Evolutionary conservation across 257 asterid species (phyloP).

Genomic region (Scutellaria minor): DNA sequence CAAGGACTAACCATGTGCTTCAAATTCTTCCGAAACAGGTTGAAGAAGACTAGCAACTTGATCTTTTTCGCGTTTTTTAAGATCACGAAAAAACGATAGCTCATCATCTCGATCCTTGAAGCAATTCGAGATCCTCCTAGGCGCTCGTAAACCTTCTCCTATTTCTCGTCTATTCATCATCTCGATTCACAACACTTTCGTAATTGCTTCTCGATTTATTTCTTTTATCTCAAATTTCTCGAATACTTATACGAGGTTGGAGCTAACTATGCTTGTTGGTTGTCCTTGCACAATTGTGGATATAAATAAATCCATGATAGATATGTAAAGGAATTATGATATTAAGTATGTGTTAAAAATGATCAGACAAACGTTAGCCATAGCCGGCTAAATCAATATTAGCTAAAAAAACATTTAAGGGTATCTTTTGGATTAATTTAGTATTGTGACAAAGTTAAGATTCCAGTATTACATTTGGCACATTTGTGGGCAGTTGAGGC

Average conservation of each 20-base stretch:
- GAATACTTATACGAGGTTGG: conserved; percentile 21
- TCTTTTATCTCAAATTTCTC: not conserved
- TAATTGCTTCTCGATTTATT: not conserved
- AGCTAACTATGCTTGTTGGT: conserved; percentile 19
- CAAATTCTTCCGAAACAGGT: conserved; percentile 71
- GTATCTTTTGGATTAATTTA: not conserved
- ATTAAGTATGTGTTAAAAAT: conserved; percentile 21
- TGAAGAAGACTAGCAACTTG: conserved; percentile 61
- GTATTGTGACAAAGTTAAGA: not conserved
- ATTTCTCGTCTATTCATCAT: conserved; percentile 45
- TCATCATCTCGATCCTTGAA: conserved; percentile 70
- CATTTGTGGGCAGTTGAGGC: conserved; percentile 33
- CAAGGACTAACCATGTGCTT: conserved; percentile 43
- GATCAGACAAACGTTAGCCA: conserved; percentile 24
- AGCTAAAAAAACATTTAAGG: not conserved
- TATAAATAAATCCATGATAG: not conserved
- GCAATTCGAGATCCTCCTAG: conserved; percentile 39
- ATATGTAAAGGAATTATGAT: not conserved
- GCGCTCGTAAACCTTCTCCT: conserved; percentile 21
- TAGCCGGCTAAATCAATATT: conserved; percentile 35
- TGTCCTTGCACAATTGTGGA: not conserved
- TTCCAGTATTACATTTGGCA: conserved; percentile 37
- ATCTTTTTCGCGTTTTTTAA: conserved; percentile 61
- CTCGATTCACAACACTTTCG: not conserved
- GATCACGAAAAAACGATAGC: conserved; percentile 65